Percentiles rank a stretch among this genome's conserved stretches.
These are phyloP conservation scores for Chaetomium sp. DNA, from an alignment of 2,329 filamentous ascomycete genomes.

Conservation along the genomic window DNA sequence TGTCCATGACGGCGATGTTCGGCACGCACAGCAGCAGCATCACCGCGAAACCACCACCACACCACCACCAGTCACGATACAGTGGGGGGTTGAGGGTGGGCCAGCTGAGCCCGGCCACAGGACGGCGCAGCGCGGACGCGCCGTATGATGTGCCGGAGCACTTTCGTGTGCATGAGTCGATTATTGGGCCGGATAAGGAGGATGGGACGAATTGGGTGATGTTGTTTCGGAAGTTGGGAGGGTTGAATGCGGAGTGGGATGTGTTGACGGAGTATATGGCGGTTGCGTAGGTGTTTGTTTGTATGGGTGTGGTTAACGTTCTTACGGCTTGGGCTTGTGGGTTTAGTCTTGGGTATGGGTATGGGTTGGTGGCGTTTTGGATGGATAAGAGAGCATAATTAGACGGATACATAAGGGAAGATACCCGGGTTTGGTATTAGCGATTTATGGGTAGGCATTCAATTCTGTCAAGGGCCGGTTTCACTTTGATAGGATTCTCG, in stretches of 20 bases:
- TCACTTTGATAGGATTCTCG: too few relatives aligned
- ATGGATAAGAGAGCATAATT: not conserved
- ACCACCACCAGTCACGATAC: not conserved
- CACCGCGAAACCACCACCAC: not conserved
- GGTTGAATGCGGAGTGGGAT: slow-evolving; percentile 27
- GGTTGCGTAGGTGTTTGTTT: slow-evolving; percentile 6
- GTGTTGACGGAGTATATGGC: slow-evolving; percentile 25
- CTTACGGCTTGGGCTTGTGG: too few relatives aligned
- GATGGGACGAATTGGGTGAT: slow-evolving; percentile 28
- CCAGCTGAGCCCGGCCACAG: slow-evolving; percentile 8
- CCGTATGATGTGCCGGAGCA: slow-evolving; percentile 31
- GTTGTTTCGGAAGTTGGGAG: slow-evolving; percentile 28
- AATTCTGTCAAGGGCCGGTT: too few relatives aligned
- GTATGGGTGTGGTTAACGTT: not conserved
- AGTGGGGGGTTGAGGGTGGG: not conserved
- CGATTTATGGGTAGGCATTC: not conserved
- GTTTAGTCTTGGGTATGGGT: too few relatives aligned
- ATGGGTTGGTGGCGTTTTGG: not conserved
- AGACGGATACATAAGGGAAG: slow-evolving; percentile 1
- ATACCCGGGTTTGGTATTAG: slow-evolving; percentile 3
- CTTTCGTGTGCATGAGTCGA: slow-evolving; percentile 27
- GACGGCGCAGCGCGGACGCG: slow-evolving; percentile 22
- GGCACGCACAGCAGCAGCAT: not conserved
- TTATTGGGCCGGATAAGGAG: slow-evolving; percentile 27
- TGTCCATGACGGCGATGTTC: not conserved